Conservation (phyloP, 1,284 basidiomycete species). For the Tremellales sp. region DNA sequence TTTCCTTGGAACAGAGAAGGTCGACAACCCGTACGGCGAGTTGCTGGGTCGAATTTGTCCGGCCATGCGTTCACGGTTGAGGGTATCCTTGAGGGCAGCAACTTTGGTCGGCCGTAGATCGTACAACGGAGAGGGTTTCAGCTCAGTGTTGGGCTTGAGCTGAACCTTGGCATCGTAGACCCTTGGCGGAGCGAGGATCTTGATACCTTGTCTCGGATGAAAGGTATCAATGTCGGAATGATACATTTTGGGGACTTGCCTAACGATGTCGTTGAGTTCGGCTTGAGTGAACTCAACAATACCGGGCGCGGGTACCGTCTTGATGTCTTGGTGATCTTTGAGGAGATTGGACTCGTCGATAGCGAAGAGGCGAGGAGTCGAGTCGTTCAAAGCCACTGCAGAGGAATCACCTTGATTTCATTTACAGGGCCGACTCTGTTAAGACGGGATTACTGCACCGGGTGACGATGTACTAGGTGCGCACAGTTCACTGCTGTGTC, state of each 20-base stretch:
- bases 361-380: too few species aligned
- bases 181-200: conserved; percentile 10
- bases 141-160: conserved; percentile 1
- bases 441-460: too few species aligned
- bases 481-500: too few species aligned
- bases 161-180: conserved; percentile 12
- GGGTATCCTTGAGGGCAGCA: conserved; percentile 3
- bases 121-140: conserved; percentile 10
- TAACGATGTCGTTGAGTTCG: conserved; percentile 1
- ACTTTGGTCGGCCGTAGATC: neutral
- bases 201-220: neutral
- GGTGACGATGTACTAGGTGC: too few species aligned
- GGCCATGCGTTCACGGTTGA: conserved; percentile 6
- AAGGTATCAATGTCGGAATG: conserved; percentile 14
- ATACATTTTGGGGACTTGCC: conserved; percentile 1
- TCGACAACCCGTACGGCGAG: conserved; percentile 16
- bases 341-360: too few species aligned
- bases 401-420: too few species aligned
- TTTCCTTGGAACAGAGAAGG: conserved; percentile 16
- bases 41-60: conserved; percentile 10
- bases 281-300: neutral
- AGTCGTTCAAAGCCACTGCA: too few species aligned
- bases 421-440: too few species aligned
- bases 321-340: too few species aligned
- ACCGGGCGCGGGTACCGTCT: too few species aligned